Conservation (phyloP, 331 rosid genomes). For the Prunus yedoensis region DNA sequence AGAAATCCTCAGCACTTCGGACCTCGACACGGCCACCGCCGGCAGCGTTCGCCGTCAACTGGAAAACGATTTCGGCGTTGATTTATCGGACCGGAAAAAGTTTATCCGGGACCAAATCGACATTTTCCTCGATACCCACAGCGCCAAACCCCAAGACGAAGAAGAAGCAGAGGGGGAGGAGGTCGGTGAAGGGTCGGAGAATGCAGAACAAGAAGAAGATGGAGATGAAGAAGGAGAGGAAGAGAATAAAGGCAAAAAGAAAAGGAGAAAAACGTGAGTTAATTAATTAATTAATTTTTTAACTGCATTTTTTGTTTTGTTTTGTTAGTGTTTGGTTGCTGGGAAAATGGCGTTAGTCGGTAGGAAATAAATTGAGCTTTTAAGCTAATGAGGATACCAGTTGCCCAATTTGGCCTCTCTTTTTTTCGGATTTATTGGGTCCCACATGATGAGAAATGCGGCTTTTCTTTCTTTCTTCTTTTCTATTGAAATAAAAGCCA, state of each 20-base stretch:
- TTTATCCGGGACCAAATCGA: conserved; percentile 41
- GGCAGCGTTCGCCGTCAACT: conserved; percentile 43
- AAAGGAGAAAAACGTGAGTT: conserved; percentile 24
- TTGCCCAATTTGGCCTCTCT: neutral
- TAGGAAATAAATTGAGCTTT: neutral
- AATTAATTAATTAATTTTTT: neutral
- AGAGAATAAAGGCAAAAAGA: conserved; percentile 1
- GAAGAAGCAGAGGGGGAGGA: conserved; percentile 18
- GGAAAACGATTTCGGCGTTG: conserved; percentile 32
- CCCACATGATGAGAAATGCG: conserved; percentile 6
- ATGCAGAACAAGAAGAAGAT: conserved; percentile 19
- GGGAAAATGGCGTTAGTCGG: conserved; percentile 9
- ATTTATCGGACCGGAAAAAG: conserved; percentile 33
- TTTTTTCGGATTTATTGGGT: conserved; percentile 8
- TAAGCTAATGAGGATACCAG: neutral
- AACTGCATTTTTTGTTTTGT: neutral
- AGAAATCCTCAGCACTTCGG: conserved; percentile 31
- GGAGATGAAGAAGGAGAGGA: conserved; percentile 10
- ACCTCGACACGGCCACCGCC: conserved; percentile 41
- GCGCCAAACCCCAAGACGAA: conserved; percentile 3
- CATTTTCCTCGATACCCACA: conserved; percentile 20
- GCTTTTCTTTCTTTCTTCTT: neutral
- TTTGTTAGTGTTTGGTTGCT: conserved; percentile 17
- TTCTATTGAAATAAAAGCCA: neutral
- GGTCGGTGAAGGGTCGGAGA: conserved; percentile 18